Conservation (phyloP, 164 flowering plant species). For the Aristolochia fimbriata region DNA sequence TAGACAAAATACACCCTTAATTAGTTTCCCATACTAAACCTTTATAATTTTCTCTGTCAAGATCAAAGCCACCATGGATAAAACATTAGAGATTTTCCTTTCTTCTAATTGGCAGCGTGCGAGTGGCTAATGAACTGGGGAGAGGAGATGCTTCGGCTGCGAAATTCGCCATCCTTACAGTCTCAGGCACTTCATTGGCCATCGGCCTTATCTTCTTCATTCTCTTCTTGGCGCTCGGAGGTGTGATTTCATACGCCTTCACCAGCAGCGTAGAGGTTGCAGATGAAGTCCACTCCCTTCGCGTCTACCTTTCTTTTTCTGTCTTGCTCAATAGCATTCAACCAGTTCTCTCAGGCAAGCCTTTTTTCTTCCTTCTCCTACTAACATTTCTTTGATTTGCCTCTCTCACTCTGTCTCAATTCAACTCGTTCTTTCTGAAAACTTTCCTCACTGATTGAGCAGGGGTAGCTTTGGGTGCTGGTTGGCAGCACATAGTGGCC, state of each 20-base stretch:
- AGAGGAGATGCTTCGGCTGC: conserved; percentile 25
- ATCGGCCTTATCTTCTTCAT: conserved; percentile 22
- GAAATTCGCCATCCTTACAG: conserved; percentile 21
- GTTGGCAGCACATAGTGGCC: conserved; percentile 37
- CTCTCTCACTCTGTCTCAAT: neutral
- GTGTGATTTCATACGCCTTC: conserved; percentile 18
- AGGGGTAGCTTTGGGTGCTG: conserved; percentile 63
- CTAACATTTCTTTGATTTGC: neutral
- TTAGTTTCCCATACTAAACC: neutral
- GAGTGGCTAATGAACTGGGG: conserved; percentile 41
- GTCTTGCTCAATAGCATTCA: conserved; percentile 31
- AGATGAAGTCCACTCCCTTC: conserved; percentile 19
- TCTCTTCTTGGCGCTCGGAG: conserved; percentile 16
- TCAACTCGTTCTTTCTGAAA: neutral
- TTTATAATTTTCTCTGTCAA: neutral
- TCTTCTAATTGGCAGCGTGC: conserved; percentile 15
- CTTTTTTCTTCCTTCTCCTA: neutral
- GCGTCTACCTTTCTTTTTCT: conserved; percentile 21
- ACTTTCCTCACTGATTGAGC: conserved; percentile 1
- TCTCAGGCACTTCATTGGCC: conserved; percentile 16
- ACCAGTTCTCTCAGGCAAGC: conserved; percentile 33
- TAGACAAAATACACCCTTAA: too few species aligned
- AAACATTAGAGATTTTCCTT: neutral
- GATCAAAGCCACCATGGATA: too few species aligned
- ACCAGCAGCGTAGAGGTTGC: conserved; percentile 20